Conservation (phyloP, 169 alveolate genomes). For the Plasmodium vivax region DNA sequence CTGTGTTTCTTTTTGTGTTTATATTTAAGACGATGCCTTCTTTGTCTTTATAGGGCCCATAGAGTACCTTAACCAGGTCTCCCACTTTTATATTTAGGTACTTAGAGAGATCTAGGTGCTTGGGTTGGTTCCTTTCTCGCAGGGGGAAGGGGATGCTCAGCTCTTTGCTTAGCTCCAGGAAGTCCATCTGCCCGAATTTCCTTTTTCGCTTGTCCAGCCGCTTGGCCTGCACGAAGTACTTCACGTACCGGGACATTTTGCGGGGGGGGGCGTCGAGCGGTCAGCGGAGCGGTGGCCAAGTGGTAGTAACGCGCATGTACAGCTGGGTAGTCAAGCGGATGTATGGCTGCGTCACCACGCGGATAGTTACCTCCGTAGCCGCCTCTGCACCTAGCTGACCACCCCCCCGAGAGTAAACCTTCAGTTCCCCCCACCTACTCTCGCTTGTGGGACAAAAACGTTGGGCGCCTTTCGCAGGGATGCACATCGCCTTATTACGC, state of each 20-base stretch:
- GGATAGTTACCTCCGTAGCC: neutral
- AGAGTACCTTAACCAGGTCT: slow-evolving; percentile 90
- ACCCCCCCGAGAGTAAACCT: neutral
- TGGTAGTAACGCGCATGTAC: no score
- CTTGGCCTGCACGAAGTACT: slow-evolving; percentile 85
- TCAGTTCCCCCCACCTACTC: neutral
- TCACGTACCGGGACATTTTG: slow-evolving; percentile 85
- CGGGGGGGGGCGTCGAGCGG: neutral
- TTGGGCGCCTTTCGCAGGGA: neutral
- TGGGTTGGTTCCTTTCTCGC: slow-evolving; percentile 82
- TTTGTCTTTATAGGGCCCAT: slow-evolving; percentile 88
- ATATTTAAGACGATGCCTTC: slow-evolving; percentile 89
- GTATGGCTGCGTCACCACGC: neutral
- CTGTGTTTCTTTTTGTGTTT: slow-evolving; percentile 85
- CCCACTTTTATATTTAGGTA: slow-evolving; percentile 87
- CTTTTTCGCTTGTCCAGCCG: slow-evolving; percentile 80
- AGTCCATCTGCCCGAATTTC: slow-evolving; percentile 80
- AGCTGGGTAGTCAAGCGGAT: neutral
- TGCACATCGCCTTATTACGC: neutral
- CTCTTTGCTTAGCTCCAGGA: slow-evolving; percentile 84
- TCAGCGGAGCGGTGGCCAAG: neutral
- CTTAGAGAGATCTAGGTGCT: slow-evolving; percentile 83
- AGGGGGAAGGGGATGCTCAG: slow-evolving; percentile 87
- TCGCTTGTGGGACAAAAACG: neutral
- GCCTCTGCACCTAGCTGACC: neutral